Base-by-base conservation (phyloP, 2,329 filamentous ascomycete species). In the Exophiala spinifera region DNA sequence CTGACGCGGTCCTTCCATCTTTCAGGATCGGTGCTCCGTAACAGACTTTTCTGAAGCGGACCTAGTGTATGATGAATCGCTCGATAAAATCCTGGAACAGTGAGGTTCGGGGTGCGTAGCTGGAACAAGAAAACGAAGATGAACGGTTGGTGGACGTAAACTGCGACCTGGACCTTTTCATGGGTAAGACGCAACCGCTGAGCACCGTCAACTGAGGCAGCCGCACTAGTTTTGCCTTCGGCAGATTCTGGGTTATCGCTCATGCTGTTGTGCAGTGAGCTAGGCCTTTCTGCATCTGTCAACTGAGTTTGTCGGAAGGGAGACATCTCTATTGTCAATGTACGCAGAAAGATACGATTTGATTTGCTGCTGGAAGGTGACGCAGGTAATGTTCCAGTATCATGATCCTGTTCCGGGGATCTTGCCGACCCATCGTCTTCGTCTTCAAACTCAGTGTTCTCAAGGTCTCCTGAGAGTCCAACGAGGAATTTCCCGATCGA, bases 81-180 rank as follows among this genome's bases (percentile, higher is more conserved):
- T 31, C 73, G 70, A 62, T 79, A 79, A 55, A 78, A 74, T 3
- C 70, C 65, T 14, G 72, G 69, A 11, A 72, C 69, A 4, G 68
- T 64, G 15, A 79, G 65, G 33, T 69, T 67, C 5, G 71, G 65
- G 7, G 74, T 74, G 44, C 70, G 63, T 4, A 70, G 65, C 45
- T 76, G 70, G 60, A 78, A 78, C 19, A 79, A 67, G 56, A 78
- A 78, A 4, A 74, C 74, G 60, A 77, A 78, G 59, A 78, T 73
- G 57, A 79, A 79, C n/a, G 76, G 76, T 67, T 72, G 73, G 56
- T 74, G 67, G 66, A 72, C 59, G 53, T 62, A 61, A 43, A 63
- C 59, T 23, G 59, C 60, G 6, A 63, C 58, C 34, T 61, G 62
- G 3, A 60, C 46, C 40, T 60, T 63, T 43, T 64, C 51, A 25